Base-by-base conservation (phyloP, 2,329 filamentous ascomycete genomes). In the Stemphylium beticola region DNA sequence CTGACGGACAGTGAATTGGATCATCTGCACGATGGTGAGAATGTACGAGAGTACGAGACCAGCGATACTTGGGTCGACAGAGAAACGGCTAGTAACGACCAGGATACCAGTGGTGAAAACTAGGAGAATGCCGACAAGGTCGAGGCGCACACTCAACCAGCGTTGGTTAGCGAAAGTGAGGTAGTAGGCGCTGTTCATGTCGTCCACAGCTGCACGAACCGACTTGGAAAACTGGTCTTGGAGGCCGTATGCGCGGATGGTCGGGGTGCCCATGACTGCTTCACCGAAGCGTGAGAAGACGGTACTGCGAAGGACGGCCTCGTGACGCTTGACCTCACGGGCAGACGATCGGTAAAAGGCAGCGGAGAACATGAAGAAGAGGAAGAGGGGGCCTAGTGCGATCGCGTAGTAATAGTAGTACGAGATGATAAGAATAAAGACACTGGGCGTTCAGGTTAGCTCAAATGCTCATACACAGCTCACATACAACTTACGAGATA, bases 91-190 rank as follows among this genome's bases (percentile, higher is more conserved):
- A 0, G 93, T 97, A 24, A 97, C 91, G 32, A 98, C 93, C 15
- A 99, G 80, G 55, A 98, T 93, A 45, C 91, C 92, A 1, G 89
- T 91, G 0, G 89, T 89, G 70, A 98, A 95, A 14, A 98, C 92
- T 2, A 99, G 82, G 12, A 90, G 68, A 58, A 90, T 93, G 17
- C 92, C 92, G 48, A 98, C 91, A 33, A 87, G 79, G 72, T 98
- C 95, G 2, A 98, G 82, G 4, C 95, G 87, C 2, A 93, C 80
- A 8, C 90, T 92, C 14, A 98, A 82, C 93, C 93, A 99, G 34
- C 95, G 85, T 78, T 98, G 93, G 71, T 97, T 98, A 4, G 92
- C 90, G 72, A 96, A 98, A 0, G 93, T 98, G 32, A 98, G 82
- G 74, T 92, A 99, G 76, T 98, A 98, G 0, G 93, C 93, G 20